Evolutionary conservation across 2,329 filamentous ascomycete genomes (phyloP), one percentile per base, ranked within the genome.

Genomic region (Nothophoma quercina): DNA sequence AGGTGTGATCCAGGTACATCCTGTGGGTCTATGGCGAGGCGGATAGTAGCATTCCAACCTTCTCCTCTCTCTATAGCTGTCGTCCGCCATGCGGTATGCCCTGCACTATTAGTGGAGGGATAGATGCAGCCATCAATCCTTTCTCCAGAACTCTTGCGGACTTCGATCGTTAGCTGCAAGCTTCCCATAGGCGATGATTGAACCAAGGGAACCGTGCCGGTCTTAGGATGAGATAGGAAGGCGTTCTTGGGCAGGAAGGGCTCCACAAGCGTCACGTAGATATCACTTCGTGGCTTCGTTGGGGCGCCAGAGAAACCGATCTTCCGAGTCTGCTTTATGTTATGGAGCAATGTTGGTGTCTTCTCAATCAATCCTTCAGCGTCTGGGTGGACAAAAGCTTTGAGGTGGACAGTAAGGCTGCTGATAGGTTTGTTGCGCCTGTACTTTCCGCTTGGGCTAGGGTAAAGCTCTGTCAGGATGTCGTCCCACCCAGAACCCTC

Each of bases 281-380:
- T 98, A 72, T 99, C 96, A 9, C 92, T 97, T 64, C 96, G 83
- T 13, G 89, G 83, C 70, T 91, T 93, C 0, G 89, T 92, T 0
- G 95, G 93, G 1, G 93, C 93, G 10, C 93, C 93, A 3, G 93
- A 91, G 71, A 99, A 98, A 2, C 93, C 95, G 73, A 98, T 93
- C 71, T 95, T 95, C 65, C 83, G 88, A 0, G 93, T 96, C 72
- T 89, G 89, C 51, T 83, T 82, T 54, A 98, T 85, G 43, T 89
- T 88, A 42, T 96, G 88, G 12, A 99, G 84, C 12, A 96, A 78
- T 0, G 93, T 98, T 0, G 95, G 95, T 3, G 91, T 96, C 39
- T 88, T 86, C 67, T 89, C 91, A 68, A 98, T 89, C 32, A 99
- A 82, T 0, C 78, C 80, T 60, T 96, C 91, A 1, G 91, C 86